Evolutionary conservation across 2,329 filamentous ascomycete genomes (phyloP), one percentile per base, ranked within the genome.

Genomic region (Chalaropsis ovoidea): DNA sequence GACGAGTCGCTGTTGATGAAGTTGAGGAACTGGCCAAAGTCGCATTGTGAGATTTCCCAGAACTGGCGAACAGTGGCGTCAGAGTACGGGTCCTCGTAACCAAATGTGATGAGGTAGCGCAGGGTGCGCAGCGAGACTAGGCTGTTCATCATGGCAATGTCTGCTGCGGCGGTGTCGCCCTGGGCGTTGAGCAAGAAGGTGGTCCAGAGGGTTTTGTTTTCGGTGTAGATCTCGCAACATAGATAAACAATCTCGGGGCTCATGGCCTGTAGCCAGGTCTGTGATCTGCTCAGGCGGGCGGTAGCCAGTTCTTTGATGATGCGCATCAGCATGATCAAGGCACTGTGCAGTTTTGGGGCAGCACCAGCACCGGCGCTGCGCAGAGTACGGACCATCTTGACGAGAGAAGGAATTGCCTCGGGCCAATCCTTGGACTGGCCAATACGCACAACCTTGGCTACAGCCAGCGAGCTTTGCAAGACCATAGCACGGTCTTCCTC

Each of bases 361-460:
- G 70, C 72, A 41, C 70, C 71, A 0, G 73, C 73, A 19, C 65
- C 65, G 10, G 54, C 56, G 45, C 35, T 63, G 68, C 76, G 77
- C 17, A 82, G 81, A 11, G 77, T 75, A 65, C 88, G 85, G 42
- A 95, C 79, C 35, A 87, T 78, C 31, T 80, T 77, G 61, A 89
- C 82, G 8, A 93, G 74, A n/a, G 75, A 79, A 17, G 80, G 75
- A 52, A 88, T 74, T 22, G 82, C 82, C 60, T 84, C 79, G 1
- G 84, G 82, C 94, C 94, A 99, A 68, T 95, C 88, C 62, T 83
- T 78, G 0, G 93, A 93, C 74, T 89, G 97, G 74, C 97, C 94
- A 74, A 90, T 89, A 67, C 94, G 83, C 67, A 94, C 82, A 66
- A 97, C 86, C 76, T 96, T 97, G 17, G 92, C 89, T 54, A 91